These are phyloP conservation scores for Pichia cephalocereana DNA, from an alignment of 805 yeast genomes.

Conservation along the genomic window DNA sequence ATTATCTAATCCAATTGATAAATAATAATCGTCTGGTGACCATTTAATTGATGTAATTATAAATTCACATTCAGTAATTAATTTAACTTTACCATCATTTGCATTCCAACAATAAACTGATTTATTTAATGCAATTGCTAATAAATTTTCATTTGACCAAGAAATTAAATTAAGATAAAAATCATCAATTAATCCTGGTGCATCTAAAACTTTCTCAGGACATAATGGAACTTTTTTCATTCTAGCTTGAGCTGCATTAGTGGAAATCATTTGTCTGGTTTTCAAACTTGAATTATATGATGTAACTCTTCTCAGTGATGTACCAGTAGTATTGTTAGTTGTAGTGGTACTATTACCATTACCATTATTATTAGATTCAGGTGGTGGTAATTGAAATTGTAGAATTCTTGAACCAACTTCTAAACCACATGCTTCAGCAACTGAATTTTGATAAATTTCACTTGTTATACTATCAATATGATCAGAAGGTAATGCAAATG, in stretches of 20 bases:
- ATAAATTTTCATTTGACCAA: slow-evolving; percentile 76
- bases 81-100: slow-evolving; percentile 62
- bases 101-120: slow-evolving; percentile 93
- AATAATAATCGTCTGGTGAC: slow-evolving; percentile 84
- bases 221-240: slow-evolving; percentile 74
- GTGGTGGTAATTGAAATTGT: slow-evolving; percentile 82
- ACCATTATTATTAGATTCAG: slow-evolving; percentile 30
- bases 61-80: slow-evolving; percentile 48
- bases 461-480: slow-evolving; percentile 47
- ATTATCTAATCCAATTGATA: slow-evolving; percentile 75
- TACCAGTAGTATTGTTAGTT: neutral
- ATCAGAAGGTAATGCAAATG: slow-evolving; percentile 36
- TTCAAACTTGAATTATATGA: slow-evolving; percentile 13
- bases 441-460: slow-evolving; percentile 62
- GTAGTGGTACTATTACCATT: neutral
- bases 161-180: slow-evolving; percentile 78
- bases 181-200: slow-evolving; percentile 91
- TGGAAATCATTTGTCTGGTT: slow-evolving; percentile 19
- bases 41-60: slow-evolving; percentile 69
- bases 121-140: slow-evolving; percentile 83
- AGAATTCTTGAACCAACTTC: slow-evolving; percentile 74
- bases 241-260: slow-evolving; percentile 52
- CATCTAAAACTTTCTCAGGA: slow-evolving; percentile 91
- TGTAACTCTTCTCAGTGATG: slow-evolving; percentile 14
- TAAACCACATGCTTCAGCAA: slow-evolving; percentile 92